Conservation (phyloP, 371 early-diverging fungal genomes). For the Apophysomyces elegans region DNA sequence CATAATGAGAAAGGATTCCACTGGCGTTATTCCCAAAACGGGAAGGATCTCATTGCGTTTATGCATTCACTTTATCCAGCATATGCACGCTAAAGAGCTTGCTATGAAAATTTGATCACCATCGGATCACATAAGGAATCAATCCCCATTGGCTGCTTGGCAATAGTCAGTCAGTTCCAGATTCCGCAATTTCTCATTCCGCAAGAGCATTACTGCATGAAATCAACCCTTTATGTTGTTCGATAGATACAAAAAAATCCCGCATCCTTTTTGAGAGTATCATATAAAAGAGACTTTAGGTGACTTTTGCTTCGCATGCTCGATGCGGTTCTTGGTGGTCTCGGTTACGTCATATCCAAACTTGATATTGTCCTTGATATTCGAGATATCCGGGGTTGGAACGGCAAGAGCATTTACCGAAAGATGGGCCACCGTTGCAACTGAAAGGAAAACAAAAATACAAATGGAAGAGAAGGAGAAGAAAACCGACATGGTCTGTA, state of each 20-base stretch:
- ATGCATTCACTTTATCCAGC: too few relatives aligned
- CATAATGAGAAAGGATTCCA: too few relatives aligned
- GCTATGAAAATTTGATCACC: too few relatives aligned
- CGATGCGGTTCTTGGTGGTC: conserved; percentile 15
- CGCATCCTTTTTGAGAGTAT: too few relatives aligned
- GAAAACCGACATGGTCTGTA: background rate
- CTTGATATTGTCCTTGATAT: conserved; percentile 2
- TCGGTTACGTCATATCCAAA: conserved; percentile 20
- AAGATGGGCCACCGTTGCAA: background rate
- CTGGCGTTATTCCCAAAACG: too few relatives aligned
- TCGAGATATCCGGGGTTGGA: background rate
- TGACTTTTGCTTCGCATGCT: conserved; percentile 15
- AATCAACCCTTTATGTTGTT: background rate
- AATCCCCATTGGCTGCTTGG: too few relatives aligned
- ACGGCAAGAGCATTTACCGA: background rate
- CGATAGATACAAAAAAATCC: background rate
- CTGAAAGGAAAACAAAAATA: background rate
- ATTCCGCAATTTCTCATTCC: background rate
- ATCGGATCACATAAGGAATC: too few relatives aligned
- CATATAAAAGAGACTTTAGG: conserved; percentile 12
- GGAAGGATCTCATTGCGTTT: too few relatives aligned
- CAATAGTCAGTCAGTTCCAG: too few relatives aligned
- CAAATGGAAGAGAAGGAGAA: background rate
- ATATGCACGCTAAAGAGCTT: too few relatives aligned
- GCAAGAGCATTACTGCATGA: conserved; percentile 9